Evolutionary conservation across 805 yeast genomes (phyloP).

Genomic region (Starmerella bacillaris): DNA sequence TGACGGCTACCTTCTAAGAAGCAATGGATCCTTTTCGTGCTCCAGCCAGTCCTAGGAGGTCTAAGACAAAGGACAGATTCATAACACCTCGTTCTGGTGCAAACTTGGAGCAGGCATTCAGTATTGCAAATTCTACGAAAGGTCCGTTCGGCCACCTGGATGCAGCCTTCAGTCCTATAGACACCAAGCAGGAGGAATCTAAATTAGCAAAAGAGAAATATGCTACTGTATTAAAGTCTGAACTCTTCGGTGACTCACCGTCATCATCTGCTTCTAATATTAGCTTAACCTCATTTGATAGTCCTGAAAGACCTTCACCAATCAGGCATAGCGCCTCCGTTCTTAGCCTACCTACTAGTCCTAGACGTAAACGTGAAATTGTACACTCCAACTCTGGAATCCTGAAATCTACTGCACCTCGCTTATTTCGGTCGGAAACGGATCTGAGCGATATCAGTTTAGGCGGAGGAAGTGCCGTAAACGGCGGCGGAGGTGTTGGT

Average conservation of each 20-base stretch:
- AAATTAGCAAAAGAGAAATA: slow-evolving; percentile 57
- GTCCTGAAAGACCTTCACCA: neutral
- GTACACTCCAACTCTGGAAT: slow-evolving; percentile 34
- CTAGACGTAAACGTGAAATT: slow-evolving; percentile 11
- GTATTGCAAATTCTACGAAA: slow-evolving; percentile 28
- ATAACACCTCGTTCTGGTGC: slow-evolving; percentile 78
- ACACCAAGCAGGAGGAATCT: slow-evolving; percentile 36
- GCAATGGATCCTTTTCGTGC: slow-evolving; percentile 1
- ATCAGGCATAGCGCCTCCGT: neutral
- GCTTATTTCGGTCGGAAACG: slow-evolving; percentile 8
- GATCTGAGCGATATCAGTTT: slow-evolving; percentile 12
- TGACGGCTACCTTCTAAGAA: too few species aligned
- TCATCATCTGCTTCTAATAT: slow-evolving; percentile 26
- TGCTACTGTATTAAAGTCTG: slow-evolving; percentile 70
- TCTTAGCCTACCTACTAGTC: slow-evolving; percentile 14
- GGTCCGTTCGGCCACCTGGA: slow-evolving; percentile 19
- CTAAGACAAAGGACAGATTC: slow-evolving; percentile 40
- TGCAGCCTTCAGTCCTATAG: slow-evolving; percentile 3
- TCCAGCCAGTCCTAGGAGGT: slow-evolving; percentile 16
- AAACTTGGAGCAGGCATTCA: slow-evolving; percentile 72
- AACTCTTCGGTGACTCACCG: slow-evolving; percentile 74
- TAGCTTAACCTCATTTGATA: neutral
- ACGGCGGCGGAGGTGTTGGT: slow-evolving; percentile 68
- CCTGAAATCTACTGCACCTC: slow-evolving; percentile 15
- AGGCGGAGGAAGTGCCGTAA: slow-evolving; percentile 7